Conservation (phyloP, 1,284 basidiomycete species). For the Malassezia restricta region DNA sequence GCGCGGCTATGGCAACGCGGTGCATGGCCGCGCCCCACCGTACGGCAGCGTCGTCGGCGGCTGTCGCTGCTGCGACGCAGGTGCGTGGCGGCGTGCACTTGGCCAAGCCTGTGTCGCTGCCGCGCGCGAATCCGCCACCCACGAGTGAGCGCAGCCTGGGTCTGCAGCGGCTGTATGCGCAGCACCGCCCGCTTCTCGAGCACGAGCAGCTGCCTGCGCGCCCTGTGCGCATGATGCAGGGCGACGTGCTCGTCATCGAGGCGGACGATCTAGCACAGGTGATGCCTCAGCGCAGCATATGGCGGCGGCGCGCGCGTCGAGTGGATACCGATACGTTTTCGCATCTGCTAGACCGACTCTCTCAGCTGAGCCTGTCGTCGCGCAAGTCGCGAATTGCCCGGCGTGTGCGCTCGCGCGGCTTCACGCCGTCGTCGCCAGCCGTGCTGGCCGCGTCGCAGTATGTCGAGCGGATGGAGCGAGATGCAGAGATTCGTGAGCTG, state of each 20-base stretch:
- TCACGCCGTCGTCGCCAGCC: slow-evolving; percentile 7
- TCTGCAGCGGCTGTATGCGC: slow-evolving; percentile 14
- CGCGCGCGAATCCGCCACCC: slow-evolving; percentile 12
- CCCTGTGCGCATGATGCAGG: slow-evolving; percentile 1
- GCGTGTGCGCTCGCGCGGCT: background rate
- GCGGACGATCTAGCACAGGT: background rate
- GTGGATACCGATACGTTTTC: slow-evolving; percentile 10
- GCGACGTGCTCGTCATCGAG: slow-evolving; percentile 2
- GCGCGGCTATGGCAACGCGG: background rate
- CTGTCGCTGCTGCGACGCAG: background rate
- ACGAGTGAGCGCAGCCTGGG: slow-evolving; percentile 10
- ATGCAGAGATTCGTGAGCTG: slow-evolving; percentile 27
- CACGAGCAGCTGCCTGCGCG: slow-evolving; percentile 13
- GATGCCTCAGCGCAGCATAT: background rate
- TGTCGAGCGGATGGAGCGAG: slow-evolving; percentile 8
- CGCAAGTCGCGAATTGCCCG: slow-evolving; percentile 1
- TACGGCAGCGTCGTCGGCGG: background rate
- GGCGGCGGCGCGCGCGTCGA: slow-evolving; percentile 11
- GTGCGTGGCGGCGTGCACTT: background rate
- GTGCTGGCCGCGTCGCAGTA: slow-evolving; percentile 5
- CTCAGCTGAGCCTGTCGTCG: slow-evolving; percentile 1
- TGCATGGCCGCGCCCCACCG: background rate
- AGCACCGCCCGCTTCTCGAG: slow-evolving; percentile 15
- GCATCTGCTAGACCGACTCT: slow-evolving; percentile 6
- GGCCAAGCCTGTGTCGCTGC: background rate